Base-by-base conservation (phyloP, 1,284 basidiomycete species). In the Veloboletus limbatus region DNA sequence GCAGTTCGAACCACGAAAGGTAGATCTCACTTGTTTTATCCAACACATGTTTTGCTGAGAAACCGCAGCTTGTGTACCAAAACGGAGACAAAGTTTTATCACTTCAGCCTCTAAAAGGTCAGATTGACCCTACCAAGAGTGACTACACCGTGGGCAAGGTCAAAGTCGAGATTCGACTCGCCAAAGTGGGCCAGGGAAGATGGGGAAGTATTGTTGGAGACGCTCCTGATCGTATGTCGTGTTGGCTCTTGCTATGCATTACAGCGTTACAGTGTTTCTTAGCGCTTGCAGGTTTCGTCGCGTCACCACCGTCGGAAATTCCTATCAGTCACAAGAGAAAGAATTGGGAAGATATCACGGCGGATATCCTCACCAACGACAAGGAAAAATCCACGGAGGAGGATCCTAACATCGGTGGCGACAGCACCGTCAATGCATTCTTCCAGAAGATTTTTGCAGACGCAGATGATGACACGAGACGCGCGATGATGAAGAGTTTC, bases 401-500 rank as follows among this genome's bases (percentile, higher is more conserved):
- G 54, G 88, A 93, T 65, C 85, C 90, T 4, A 93, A 93, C 63
- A 80, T 82, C 9, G 87, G 87, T 28, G 90, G 91, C 16, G 91
- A 92, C 62, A 75, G 71, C 48, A 77, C 86, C 9, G 76, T 90
- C 52, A 91, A 91, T 63, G 54, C 70, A 13, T 90, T 90, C 71
- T 91, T 91, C 77, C 85, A 88, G 62, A 84, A 87, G 70, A 79
- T 97, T 49, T 97, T 88, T 60, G 75, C 75, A 3, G 86, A 88
- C 60, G 88, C 92, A 10, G 92, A 96, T 60, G 88, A 92, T 0
- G 89, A 97, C 59, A 92, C 92, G 4, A 81, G 76, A 58, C 78
- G 84, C 31, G 95, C 94, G 0, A 97, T 97, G 92, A 83, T 97
- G 82, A 97, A 97, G 78, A 93, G 90, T 63, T 97, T 90, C 65